Evolutionary conservation across 768 basidiomycete genomes (phyloP), one percentile per base, ranked within the genome.

Genomic region (Imleria badia): DNA sequence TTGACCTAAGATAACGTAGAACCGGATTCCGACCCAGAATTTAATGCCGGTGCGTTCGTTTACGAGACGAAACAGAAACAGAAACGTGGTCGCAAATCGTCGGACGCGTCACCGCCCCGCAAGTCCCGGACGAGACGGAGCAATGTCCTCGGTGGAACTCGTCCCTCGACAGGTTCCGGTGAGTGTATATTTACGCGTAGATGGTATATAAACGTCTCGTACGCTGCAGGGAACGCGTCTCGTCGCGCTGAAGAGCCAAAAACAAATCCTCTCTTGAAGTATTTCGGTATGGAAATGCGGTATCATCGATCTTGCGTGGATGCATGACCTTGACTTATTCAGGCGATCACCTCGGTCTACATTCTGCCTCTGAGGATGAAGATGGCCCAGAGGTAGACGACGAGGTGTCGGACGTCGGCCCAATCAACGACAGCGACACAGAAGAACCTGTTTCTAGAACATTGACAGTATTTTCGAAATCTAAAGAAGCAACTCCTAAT

Each of bases 361-460:
- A 81, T 30, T 83, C 82, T 26, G 82, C 76, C 20, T 80, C 78
- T 9, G 82, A 83, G 58, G 66, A 71, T 17, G 70, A 69, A 4
- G 61, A 65, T 36, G 35, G 1, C 8, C 49, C 57, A 33, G 65
- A 58, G 8, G 61, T 61, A 9, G 60, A 55, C 9, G 70, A 65
- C 19, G 60, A 64, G 4, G 58, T 55, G 9, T 51, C 58, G 6
- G 60, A 64, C 33, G 30, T 35, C 12, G 60, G 58, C 26, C 60
- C 61, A 19, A 58, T 64, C 34, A 58, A 61, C 35, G 67, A 66
- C 40, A 66, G 67, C 35, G 68, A 68, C n/a, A 60, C 19, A 17
- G 59, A 60, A 9, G 48, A 45, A 29, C 67, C 59, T 17, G 36
- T 67, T 22, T 67, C 69, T 19, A 74, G 64, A 51, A 56, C 62